Evolutionary conservation across 2,329 filamentous ascomycete genomes (phyloP), one percentile per base, ranked within the genome.

Genomic region (Tolypocladium inflatum): DNA sequence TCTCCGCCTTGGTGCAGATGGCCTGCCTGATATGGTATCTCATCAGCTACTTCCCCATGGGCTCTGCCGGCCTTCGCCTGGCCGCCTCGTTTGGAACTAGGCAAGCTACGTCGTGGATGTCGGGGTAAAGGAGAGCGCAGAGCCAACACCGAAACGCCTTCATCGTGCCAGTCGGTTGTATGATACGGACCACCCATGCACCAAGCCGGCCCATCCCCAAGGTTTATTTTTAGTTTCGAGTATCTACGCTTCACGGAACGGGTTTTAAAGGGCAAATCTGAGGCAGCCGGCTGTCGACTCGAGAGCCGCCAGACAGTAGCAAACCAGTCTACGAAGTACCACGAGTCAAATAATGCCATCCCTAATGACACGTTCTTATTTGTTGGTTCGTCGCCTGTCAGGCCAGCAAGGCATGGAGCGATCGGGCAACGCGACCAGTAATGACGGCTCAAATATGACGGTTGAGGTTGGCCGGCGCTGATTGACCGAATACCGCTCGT

Each of bases 21-120:
- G 86, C 87, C 56, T 89, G 88, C 62, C 78, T 97, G 63, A 63
- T 90, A 53, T 97, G 93, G 93, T 97, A 97, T 75, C 80, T 97
- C 53, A 86, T 97, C 73, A 96, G 90, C 75, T 99, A 99, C 74
- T 97, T 97, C 68, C 94, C 94, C 33, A 96, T 97, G 92, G 94
- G 94, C 45, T 90, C 89, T 58, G 89, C 87, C 57, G 91, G 94
- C 48, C 76, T 99, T 63, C 87, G 93, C 60, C 84, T 96, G 64
- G 91, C 91, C 59, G 90, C 91, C 50, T 86, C 85, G 3, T 94
- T 96, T 69, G 94, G 93, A 26, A 90, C 88, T 23, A 87, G 87
- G 69, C 84, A 92, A 68, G 89, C 95, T 42, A 83, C 90, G 6
- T 84, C 91, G 56, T 97, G 93, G 94, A 87, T 97, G 84, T 87